These are phyloP conservation scores for Beauveria brongniartii DNA, from an alignment of 2,329 filamentous ascomycete species.

Conservation along the genomic window DNA sequence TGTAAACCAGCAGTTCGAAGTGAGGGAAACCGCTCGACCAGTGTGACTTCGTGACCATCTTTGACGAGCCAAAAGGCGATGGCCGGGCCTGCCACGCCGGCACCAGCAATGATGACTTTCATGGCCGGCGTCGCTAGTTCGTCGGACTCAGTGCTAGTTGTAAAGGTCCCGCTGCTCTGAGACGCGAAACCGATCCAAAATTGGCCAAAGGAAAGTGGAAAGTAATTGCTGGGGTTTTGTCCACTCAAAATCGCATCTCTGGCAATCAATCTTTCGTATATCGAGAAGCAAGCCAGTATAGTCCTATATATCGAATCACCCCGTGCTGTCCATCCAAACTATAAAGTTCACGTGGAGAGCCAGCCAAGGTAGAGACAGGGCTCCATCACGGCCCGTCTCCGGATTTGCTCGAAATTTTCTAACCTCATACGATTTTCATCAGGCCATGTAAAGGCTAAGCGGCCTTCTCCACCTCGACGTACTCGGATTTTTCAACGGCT, in stretches of 20 bases:
- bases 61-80: constrained; percentile 9
- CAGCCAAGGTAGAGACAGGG: background rate
- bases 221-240: background rate
- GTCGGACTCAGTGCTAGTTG: background rate
- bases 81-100: constrained; percentile 7
- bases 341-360: background rate
- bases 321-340: background rate
- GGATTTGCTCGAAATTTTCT: background rate
- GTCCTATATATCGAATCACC: background rate
- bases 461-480: background rate
- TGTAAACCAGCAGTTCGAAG: constrained; percentile 32
- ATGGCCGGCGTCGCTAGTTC: background rate
- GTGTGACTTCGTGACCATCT: constrained; percentile 16
- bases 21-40: constrained; percentile 29
- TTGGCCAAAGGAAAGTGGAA: background rate
- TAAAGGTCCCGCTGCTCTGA: background rate
- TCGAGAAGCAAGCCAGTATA: background rate
- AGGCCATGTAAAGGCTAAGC: background rate
- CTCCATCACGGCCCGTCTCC: background rate
- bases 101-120: constrained; percentile 8
- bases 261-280: background rate
- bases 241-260: background rate
- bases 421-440: constrained; percentile 8
- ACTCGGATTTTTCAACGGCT: background rate
- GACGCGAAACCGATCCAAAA: background rate